phyloP scores from a whole-genome alignment of 1,284 basidiomycete genomes.

The Takashimella tepidaria region DNA sequence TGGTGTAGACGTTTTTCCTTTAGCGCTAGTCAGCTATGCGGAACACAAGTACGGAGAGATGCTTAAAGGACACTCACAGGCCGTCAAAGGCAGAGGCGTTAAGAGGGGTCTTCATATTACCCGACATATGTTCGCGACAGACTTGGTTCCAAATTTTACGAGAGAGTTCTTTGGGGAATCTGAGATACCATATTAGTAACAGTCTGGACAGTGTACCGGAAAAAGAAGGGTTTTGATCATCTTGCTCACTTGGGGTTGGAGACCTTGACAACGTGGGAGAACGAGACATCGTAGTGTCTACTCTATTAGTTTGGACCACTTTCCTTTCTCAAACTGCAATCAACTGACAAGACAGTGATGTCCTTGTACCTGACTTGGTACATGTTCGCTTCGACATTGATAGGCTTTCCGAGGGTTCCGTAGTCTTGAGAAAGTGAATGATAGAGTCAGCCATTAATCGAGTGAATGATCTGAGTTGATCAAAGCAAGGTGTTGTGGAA shows the following conservation, averaged over 20 bases:
- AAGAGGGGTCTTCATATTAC: constrained; percentile 20
- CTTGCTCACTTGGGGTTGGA: constrained; percentile 21
- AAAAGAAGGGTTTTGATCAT: background rate
- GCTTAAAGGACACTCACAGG: constrained; percentile 20
- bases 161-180: constrained; percentile 39
- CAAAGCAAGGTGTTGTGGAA: background rate
- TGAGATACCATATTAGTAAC: constrained; percentile 6
- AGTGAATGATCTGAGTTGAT: background rate
- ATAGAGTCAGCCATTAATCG: background rate
- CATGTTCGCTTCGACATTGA: constrained; percentile 43
- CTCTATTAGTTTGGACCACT: too few relatives aligned
- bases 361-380: constrained; percentile 34
- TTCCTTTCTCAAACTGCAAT: too few relatives aligned
- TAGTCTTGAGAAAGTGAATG: constrained; percentile 15
- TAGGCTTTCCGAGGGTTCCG: constrained; percentile 32
- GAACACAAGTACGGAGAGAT: background rate
- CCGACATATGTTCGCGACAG: constrained; percentile 13
- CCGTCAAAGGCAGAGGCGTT: constrained; percentile 35
- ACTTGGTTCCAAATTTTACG: constrained; percentile 34
- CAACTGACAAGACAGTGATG: constrained; percentile 24
- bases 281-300: constrained; percentile 20
- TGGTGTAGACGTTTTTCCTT: constrained; percentile 44
- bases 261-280: constrained; percentile 13
- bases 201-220: constrained; percentile 5
- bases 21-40: constrained; percentile 7